Evolutionary conservation across 208 protist species (phyloP).

Genomic region (Trypanosoma brucei): DNA sequence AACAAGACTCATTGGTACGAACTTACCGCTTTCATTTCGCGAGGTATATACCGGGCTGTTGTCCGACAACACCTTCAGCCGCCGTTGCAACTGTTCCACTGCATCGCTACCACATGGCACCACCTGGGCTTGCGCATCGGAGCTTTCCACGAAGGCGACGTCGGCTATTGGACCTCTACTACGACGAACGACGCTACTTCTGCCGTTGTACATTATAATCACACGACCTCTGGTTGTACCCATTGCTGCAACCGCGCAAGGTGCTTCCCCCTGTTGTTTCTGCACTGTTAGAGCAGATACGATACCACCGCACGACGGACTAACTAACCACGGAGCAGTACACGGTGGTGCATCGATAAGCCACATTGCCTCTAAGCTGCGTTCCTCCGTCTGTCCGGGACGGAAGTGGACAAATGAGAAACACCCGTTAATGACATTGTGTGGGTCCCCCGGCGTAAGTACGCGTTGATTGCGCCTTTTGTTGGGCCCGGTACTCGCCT

Average conservation of each 20-base stretch:
- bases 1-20: conserved; percentile 30
- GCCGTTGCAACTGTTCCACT: conserved; percentile 28
- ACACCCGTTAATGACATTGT: conserved; percentile 10
- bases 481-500: conserved; percentile 5
- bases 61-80: neutral
- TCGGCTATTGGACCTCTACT: conserved; percentile 72
- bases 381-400: neutral
- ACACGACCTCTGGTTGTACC: conserved; percentile 65
- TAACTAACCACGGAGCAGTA: conserved; percentile 38
- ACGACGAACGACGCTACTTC: conserved; percentile 29
- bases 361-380: conserved; percentile 1
- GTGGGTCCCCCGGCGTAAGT: conserved; percentile 11
- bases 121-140: neutral
- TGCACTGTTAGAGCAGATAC: conserved; percentile 59
- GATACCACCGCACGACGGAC: conserved; percentile 27
- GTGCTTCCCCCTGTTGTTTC: conserved; percentile 3
- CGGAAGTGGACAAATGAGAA: conserved; percentile 22
- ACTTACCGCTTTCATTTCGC: neutral
- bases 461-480: conserved; percentile 9
- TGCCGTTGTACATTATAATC: conserved; percentile 28
- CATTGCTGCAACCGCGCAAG: conserved; percentile 36
- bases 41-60: neutral
- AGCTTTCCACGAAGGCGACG: conserved; percentile 44
- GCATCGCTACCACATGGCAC: conserved; percentile 6
- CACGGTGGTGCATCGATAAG: conserved; percentile 4